Conservation (phyloP, 164 flowering plant genomes). For the Annona squamosa region DNA sequence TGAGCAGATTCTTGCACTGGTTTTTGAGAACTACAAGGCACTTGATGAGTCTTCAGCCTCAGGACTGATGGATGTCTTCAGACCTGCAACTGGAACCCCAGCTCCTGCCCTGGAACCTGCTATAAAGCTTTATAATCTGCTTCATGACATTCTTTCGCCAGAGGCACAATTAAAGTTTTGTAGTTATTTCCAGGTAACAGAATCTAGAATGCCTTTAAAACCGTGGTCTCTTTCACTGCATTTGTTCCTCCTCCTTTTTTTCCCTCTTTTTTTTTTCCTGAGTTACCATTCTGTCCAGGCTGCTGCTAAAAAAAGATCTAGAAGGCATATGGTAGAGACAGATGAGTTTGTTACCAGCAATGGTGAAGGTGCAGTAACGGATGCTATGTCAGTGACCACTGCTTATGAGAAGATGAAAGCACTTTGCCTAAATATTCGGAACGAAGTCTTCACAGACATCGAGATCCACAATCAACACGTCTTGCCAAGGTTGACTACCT, state of each 20-base stretch:
- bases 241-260: constrained; percentile 1
- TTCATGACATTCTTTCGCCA: constrained; percentile 79
- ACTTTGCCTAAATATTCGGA: constrained; percentile 63
- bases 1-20: constrained; percentile 68
- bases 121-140: constrained; percentile 70
- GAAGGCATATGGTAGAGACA: constrained; percentile 77
- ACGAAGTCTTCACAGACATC: constrained; percentile 78
- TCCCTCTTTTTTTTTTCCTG: background rate
- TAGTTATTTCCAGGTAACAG: constrained; percentile 73
- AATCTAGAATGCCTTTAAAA: background rate
- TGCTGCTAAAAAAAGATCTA: constrained; percentile 84
- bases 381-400: constrained; percentile 51
- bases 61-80: constrained; percentile 66
- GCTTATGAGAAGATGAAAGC: constrained; percentile 86
- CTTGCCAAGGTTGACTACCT: constrained; percentile 63
- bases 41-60: constrained; percentile 72
- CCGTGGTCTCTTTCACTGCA: constrained; percentile 5
- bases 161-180: constrained; percentile 70
- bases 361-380: constrained; percentile 46
- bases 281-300: constrained; percentile 29
- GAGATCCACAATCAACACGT: constrained; percentile 78
- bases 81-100: constrained; percentile 68
- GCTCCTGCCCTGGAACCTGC: constrained; percentile 83
- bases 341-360: constrained; percentile 69
- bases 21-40: constrained; percentile 86